Base-by-base conservation (phyloP, 2,329 filamentous ascomycete genomes). In the Neonectria sp. region DNA sequence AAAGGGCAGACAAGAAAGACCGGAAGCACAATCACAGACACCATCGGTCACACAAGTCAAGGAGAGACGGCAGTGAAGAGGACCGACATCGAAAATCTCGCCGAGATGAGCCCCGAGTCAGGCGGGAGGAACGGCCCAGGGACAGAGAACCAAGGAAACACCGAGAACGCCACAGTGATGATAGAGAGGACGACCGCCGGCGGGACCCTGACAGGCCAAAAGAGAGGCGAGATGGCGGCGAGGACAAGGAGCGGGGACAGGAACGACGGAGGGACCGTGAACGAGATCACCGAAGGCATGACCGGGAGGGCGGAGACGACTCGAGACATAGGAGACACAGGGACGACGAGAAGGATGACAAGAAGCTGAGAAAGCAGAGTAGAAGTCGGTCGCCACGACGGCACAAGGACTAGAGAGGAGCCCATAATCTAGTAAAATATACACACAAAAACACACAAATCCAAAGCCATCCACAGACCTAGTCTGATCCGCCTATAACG, bases 1-100 rank as follows among this genome's bases (percentile, higher is more conserved):
- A 87, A 81, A 76, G 82, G 77, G 73, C 85, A 64, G 84, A 86
- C 15, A 87, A 83, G 74, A 86, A 82, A 71, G 82, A 85, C 66
- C 79, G 81, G 60, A 86, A 81, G 75, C 84, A 83, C 69, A 82
- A 76, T 79, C 88, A 85, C 63, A 82, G 80, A 56, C 82, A 84
- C 66, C 85, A 86, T 52, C 82, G 82, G 33, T 82, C 81, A 46
- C 86, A 86, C 62, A 82, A 82, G 59, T 82, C 84, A 56, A 77
- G 71, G 52, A 75, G 76, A 53, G 77, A 79, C 4, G 78, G 78
- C 15, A 76, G 73, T 1, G 76, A 79, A 6, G 78, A 78, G 6
- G 76, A 79, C 6, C 73, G 73, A 2, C 73, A 73, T 3, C 70
- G 69, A 46, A 81, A 77, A 65, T 82, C 84, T 15, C 79, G 76